Base-by-base conservation (phyloP, 139 green algal species). In the Desmodesmus armatus region DNA sequence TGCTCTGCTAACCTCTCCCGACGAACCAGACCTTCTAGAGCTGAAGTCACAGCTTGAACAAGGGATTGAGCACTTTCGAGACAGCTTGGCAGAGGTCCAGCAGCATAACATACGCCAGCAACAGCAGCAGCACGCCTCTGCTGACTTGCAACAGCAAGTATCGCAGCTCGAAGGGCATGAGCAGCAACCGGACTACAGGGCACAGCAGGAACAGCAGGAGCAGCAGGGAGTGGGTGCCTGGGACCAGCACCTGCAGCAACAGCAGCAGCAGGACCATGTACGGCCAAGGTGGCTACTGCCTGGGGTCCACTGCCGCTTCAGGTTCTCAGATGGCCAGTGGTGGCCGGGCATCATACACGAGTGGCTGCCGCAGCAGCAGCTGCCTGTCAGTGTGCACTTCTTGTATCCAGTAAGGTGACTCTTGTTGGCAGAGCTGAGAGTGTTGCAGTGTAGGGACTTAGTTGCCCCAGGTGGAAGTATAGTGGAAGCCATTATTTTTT, bases 51-150 rank as follows among this genome's bases (percentile, higher is more conserved):
- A 82, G 37, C 39, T 82, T 9, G 76, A 71, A 41, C 55, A 71
- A 55, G 76, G 27, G 25, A 82, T 80, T 31, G 47, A 29, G 19
- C 31, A 31, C 25, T 41, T 80, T 17, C 73, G 55, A 41, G 44
- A 80, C 23, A 80, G 73, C 73, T 31, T 82, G 25, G 71, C 27
- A 79, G 71, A 79, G 29, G n/a, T 79, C 3, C 71, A 63, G 43
- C 43, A 79, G 23, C 71, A 79, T n/a, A n/a, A n/a, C 43, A 9
- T 63, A 17, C 60, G n/a, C 5, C 60, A 69, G 60, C 60, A 29
- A 69, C 60, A n/a, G 60, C 13, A 69, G n/a, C n/a, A n/a, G n/a
- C n/a, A n/a, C n/a, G n/a, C n/a, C n/a, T n/a, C n/a, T n/a, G n/a
- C n/a, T n/a, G n/a, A n/a, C n/a, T n/a, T n/a, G n/a, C n/a, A n/a